These are phyloP conservation scores for Fusarium sp. DNA, from an alignment of 2,329 filamentous ascomycete genomes.

Conservation along the genomic window DNA sequence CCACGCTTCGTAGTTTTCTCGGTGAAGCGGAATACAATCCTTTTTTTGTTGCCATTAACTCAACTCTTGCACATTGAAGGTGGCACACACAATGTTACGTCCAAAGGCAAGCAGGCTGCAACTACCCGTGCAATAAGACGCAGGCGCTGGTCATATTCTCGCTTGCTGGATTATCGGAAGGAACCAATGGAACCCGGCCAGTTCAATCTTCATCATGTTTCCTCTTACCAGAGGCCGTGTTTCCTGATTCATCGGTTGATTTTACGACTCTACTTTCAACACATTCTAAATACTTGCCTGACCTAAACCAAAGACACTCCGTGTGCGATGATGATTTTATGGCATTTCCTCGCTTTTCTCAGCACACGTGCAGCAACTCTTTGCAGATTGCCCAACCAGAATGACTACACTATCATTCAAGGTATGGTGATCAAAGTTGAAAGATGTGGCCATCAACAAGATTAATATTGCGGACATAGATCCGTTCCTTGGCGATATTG, in stretches of 20 bases:
- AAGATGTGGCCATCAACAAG: not conserved
- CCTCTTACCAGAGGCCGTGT: not conserved
- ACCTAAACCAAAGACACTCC: not conserved
- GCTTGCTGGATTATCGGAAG: not conserved
- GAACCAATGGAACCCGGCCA: not conserved
- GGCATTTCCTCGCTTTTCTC: not conserved
- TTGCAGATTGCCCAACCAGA: conserved; percentile 17
- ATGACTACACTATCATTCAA: conserved; percentile 33
- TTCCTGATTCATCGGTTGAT: not conserved
- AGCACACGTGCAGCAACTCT: not conserved
- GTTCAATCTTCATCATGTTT: not conserved
- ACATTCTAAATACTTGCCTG: not conserved
- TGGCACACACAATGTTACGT: not conserved
- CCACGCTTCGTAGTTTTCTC: too few relatives aligned
- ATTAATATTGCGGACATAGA: conserved; percentile 7
- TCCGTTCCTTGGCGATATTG: conserved; percentile 35
- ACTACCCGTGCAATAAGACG: not conserved
- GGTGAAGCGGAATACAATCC: not conserved
- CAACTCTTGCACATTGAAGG: not conserved
- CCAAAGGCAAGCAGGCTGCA: conserved; percentile 5
- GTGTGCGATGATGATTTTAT: not conserved
- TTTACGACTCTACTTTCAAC: not conserved
- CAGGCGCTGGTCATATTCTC: not conserved
- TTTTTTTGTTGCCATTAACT: not conserved
- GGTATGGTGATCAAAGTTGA: not conserved